Conservation (phyloP, 1,284 basidiomycete genomes). For the Omphalotus olearius region DNA sequence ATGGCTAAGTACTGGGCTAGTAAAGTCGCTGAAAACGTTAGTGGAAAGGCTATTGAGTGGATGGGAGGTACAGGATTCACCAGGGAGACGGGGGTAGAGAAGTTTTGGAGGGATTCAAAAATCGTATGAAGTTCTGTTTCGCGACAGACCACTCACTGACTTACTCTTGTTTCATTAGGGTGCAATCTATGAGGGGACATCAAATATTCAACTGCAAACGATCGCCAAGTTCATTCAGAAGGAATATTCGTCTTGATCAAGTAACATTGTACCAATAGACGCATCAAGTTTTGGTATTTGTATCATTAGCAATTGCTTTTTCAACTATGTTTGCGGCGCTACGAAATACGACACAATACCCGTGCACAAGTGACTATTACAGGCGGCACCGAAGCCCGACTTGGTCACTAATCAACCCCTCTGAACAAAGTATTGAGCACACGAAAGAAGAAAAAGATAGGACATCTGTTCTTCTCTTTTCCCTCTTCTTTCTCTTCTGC, state of each 20-base stretch:
- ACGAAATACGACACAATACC: no score
- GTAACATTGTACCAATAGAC: background rate
- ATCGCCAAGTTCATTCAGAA: conserved; percentile 92
- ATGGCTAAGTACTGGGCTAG: conserved; percentile 95
- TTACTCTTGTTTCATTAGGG: conserved; percentile 46
- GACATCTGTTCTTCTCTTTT: no score
- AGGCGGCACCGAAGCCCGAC: no score
- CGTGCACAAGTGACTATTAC: no score
- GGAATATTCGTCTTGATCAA: conserved; percentile 39
- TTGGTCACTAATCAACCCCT: no score
- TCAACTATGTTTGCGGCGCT: no score
- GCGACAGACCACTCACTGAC: conserved; percentile 7
- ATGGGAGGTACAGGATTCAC: conserved; percentile 84
- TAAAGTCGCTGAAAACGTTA: conserved; percentile 85
- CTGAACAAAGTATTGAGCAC: no score
- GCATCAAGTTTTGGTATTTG: background rate
- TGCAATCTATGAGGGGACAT: conserved; percentile 94
- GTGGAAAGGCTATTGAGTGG: conserved; percentile 95
- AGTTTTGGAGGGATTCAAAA: conserved; percentile 82
- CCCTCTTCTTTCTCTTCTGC: no score
- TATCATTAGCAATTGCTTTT: no score
- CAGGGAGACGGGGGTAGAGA: conserved; percentile 78
- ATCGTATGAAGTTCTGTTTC: conserved; percentile 52
- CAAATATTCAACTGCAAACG: conserved; percentile 95
- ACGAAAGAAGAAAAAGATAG: no score